These are phyloP conservation scores for Mrakia hoshinonis DNA, from an alignment of 768 basidiomycete genomes.

Conservation along the genomic window DNA sequence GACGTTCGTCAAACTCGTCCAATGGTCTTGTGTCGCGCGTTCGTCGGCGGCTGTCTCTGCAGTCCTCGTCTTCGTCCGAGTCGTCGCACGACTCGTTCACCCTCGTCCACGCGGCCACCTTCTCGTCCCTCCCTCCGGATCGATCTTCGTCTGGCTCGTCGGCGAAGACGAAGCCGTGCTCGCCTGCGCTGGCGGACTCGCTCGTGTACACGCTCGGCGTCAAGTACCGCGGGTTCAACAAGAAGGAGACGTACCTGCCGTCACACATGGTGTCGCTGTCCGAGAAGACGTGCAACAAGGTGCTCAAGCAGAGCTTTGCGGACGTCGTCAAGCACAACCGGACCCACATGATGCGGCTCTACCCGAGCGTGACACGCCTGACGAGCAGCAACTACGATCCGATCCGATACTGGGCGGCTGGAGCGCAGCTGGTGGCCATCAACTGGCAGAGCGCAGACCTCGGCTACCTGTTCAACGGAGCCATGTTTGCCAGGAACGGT, in stretches of 20 bases:
- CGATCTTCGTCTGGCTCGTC: constrained; percentile 32
- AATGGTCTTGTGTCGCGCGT: constrained; percentile 8
- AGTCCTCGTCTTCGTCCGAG: constrained; percentile 11
- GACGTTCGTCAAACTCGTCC: not conserved
- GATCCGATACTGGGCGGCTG: constrained; percentile 79
- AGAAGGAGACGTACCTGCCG: constrained; percentile 71
- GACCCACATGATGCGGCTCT: constrained; percentile 71
- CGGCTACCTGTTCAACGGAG: constrained; percentile 83
- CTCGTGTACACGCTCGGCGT: constrained; percentile 93
- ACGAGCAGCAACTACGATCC: constrained; percentile 81
- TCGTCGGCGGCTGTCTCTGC: constrained; percentile 1
- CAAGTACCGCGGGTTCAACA: constrained; percentile 83
- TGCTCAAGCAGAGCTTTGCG: constrained; percentile 53
- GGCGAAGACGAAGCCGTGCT: constrained; percentile 40
- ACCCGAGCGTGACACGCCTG: constrained; percentile 74
- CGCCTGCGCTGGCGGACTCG: constrained; percentile 58
- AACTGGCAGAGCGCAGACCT: constrained; percentile 96
- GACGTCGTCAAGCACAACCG: constrained; percentile 75
- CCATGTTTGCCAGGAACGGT: constrained; percentile 92
- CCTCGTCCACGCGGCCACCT: constrained; percentile 13
- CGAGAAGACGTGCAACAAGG: constrained; percentile 67
- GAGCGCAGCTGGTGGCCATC: constrained; percentile 80
- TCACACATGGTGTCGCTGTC: constrained; percentile 91
- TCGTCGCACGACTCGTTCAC: constrained; percentile 14
- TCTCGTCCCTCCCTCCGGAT: constrained; percentile 33